Percentiles rank a stretch among this genome's conserved stretches.
Evolutionary conservation across 805 yeast species (phyloP).

Genomic region (Kuraishia cidri): DNA sequence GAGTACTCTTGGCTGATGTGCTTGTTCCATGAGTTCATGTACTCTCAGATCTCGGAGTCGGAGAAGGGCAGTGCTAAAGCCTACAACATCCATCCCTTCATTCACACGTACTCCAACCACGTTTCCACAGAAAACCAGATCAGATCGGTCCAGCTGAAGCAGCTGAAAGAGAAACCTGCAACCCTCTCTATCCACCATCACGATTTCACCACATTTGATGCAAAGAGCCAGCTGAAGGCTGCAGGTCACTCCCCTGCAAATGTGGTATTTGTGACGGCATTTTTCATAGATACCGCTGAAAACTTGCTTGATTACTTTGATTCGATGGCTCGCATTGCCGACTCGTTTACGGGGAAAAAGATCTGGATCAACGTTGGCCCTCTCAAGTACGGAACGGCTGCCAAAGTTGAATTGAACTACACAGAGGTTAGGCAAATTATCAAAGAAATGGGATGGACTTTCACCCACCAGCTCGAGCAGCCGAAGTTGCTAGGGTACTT

Average conservation of each 20-base stretch:
- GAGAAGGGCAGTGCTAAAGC: conserved; percentile 5
- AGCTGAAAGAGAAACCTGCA: conserved; percentile 26
- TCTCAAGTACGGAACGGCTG: conserved; percentile 81
- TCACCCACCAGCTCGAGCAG: conserved; percentile 19
- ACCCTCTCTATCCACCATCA: conserved; percentile 42
- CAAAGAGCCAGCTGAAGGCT: conserved; percentile 12
- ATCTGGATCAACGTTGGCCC: conserved; percentile 93
- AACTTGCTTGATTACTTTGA: conserved; percentile 71
- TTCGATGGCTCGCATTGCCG: conserved; percentile 38
- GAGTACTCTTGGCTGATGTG: conserved; percentile 77
- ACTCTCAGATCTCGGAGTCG: conserved; percentile 14
- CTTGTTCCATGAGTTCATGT: conserved; percentile 53
- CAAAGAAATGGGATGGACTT: conserved; percentile 54
- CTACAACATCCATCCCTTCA: conserved; percentile 33
- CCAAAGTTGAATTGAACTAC: conserved; percentile 62
- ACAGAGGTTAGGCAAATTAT: conserved; percentile 60
- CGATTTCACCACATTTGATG: conserved; percentile 53
- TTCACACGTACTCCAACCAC: conserved; percentile 68
- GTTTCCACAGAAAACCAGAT: conserved; percentile 35
- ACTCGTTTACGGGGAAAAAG: conserved; percentile 21
- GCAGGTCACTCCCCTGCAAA: conserved; percentile 23
- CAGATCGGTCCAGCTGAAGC: conserved; percentile 26
- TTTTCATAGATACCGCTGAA: conserved; percentile 90
- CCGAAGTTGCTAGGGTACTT: conserved; percentile 48
- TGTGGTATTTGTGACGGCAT: conserved; percentile 56